These are phyloP conservation scores for Neostapfia colusana DNA, from an alignment of 176 grass and related monocot genomes.

Conservation along the genomic window DNA sequence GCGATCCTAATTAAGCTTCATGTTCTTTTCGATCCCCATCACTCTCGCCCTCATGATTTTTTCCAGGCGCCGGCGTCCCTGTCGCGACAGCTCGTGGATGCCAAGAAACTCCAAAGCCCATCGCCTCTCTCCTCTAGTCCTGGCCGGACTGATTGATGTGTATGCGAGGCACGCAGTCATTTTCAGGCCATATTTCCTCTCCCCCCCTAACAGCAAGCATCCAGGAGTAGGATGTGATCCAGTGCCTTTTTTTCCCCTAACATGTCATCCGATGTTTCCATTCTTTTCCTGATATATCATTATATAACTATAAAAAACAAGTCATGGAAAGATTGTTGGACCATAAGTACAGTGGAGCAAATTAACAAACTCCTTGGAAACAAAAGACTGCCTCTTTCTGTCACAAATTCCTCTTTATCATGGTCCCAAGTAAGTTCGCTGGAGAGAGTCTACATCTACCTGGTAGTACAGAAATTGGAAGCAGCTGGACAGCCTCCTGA, in stretches of 20 bases:
- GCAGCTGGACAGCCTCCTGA: constrained; percentile 42
- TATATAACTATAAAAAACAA: background rate
- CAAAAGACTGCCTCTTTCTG: background rate
- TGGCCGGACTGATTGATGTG: constrained; percentile 1
- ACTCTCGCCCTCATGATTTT: constrained; percentile 1
- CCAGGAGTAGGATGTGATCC: constrained; percentile 18
- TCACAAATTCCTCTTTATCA: background rate
- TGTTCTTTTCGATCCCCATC: constrained; percentile 16
- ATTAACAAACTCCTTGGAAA: background rate
- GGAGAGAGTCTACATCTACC: constrained; percentile 33
- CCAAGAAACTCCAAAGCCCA: constrained; percentile 16
- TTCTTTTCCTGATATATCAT: background rate
- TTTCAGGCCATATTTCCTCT: constrained; percentile 36
- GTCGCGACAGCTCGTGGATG: constrained; percentile 37
- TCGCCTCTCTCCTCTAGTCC: background rate
- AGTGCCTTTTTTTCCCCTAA: background rate
- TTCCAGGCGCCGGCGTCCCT: constrained; percentile 1
- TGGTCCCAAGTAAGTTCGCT: background rate
- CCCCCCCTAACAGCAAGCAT: constrained; percentile 42
- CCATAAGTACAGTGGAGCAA: background rate
- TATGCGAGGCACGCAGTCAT: constrained; percentile 31
- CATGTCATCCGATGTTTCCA: background rate
- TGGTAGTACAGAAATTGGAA: constrained; percentile 10
- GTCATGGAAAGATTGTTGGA: background rate
- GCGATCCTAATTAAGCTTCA: constrained; percentile 27